Percentiles rank a stretch among this genome's conserved stretches.
These are phyloP conservation scores for Parathielavia appendiculata DNA, from an alignment of 495 filamentous ascomycete species.

Conservation along the genomic window DNA sequence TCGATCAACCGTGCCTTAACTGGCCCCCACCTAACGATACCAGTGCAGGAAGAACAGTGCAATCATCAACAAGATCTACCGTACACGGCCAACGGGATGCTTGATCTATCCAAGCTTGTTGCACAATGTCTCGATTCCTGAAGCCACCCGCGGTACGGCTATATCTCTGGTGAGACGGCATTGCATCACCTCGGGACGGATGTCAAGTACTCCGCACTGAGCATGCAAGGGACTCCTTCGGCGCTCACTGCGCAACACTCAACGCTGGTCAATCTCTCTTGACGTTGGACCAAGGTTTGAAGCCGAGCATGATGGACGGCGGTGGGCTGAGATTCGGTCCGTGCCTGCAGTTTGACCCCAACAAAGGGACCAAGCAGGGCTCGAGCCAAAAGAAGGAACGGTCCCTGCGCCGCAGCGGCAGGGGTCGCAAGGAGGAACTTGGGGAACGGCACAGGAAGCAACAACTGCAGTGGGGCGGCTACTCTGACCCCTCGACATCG, in stretches of 20 bases:
- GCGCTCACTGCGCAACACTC: no score
- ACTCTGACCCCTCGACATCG: no score
- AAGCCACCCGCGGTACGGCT: background rate
- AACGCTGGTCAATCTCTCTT: no score
- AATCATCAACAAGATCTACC: background rate
- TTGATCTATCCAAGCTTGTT: no score
- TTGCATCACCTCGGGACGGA: background rate
- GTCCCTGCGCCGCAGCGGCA: background rate
- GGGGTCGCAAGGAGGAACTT: background rate
- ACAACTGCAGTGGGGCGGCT: no score
- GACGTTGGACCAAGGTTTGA: no score
- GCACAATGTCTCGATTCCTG: background rate
- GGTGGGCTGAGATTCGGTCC: background rate
- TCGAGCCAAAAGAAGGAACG: background rate
- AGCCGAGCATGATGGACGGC: background rate
- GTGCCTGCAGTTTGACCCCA: background rate
- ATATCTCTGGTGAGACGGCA: background rate
- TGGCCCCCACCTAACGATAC: background rate
- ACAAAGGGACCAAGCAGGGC: constrained; percentile 1
- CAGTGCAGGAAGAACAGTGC: background rate
- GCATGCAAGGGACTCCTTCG: no score
- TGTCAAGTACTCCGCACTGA: background rate
- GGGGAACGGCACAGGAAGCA: constrained; percentile 2
- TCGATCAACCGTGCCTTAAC: constrained; percentile 1
- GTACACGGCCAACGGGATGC: background rate